Evolutionary conservation across 139 green algal genomes (phyloP).

Genomic region (Ostreobium quekettii): DNA sequence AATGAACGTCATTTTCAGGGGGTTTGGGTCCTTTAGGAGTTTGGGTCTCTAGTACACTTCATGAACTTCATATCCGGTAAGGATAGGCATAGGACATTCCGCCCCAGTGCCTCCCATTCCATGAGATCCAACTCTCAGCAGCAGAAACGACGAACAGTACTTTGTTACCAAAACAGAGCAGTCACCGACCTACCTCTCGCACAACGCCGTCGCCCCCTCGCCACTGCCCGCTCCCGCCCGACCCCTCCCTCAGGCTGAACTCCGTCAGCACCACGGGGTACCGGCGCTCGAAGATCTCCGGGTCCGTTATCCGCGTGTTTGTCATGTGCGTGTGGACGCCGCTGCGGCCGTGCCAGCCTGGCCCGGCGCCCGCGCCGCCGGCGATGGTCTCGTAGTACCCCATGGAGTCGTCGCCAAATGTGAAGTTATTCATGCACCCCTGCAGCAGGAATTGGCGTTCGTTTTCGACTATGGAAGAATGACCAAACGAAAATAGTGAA

Average conservation of each 20-base stretch:
- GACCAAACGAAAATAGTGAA: no score
- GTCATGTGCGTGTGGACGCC: slow-evolving; percentile 99
- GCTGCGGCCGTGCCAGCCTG: slow-evolving; percentile 74
- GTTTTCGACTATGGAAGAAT: neutral
- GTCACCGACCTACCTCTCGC: slow-evolving; percentile 65
- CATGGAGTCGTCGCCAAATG: slow-evolving; percentile 82
- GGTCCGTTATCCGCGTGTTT: slow-evolving; percentile 96
- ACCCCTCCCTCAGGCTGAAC: slow-evolving; percentile 73
- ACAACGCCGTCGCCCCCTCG: slow-evolving; percentile 82
- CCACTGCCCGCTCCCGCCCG: slow-evolving; percentile 65
- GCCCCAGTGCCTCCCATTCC: neutral
- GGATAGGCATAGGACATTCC: no score
- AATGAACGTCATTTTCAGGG: no score
- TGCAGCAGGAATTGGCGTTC: slow-evolving; percentile 24
- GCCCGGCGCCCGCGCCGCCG: slow-evolving; percentile 82
- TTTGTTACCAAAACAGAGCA: no score
- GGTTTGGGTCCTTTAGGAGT: no score
- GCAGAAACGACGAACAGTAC: no score
- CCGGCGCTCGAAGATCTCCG: slow-evolving; percentile 84
- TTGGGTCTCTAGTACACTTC: no score
- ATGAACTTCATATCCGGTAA: no score
- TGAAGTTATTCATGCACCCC: slow-evolving; percentile 99
- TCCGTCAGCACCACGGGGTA: slow-evolving; percentile 81
- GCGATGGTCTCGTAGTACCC: slow-evolving; percentile 98
- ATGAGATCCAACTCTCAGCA: no score